Conservation (phyloP, 257 asterid species). For the Solanum chilense region DNA sequence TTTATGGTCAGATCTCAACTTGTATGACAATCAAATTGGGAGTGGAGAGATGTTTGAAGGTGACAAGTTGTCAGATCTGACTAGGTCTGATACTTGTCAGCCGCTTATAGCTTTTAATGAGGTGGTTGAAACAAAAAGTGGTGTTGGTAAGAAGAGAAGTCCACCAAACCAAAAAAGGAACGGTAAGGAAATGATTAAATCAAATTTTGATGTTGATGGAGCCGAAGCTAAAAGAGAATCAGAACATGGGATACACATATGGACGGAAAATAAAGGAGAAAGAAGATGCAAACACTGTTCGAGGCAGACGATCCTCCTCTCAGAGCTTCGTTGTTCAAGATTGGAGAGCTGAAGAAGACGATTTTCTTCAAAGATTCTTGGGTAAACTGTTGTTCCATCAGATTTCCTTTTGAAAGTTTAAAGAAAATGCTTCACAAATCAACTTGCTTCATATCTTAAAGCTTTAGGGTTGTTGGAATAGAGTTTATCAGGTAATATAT, state of each 20-base stretch:
- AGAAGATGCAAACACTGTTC: conserved; percentile 79
- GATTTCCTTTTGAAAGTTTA: too few species aligned
- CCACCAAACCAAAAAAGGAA: neutral
- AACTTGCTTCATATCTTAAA: too few species aligned
- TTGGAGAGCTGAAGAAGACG: too few species aligned
- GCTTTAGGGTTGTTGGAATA: too few species aligned
- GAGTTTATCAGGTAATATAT: too few species aligned
- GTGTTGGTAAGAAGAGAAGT: conserved; percentile 7
- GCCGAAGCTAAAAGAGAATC: conserved; percentile 20
- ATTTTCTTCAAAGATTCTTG: too few species aligned
- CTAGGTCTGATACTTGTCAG: neutral
- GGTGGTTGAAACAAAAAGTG: neutral
- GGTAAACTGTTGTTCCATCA: too few species aligned
- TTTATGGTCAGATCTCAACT: conserved; percentile 21
- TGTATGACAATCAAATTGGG: conserved; percentile 1
- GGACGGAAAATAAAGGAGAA: conserved; percentile 88
- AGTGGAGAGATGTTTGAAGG: conserved; percentile 1
- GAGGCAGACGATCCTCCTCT: neutral
- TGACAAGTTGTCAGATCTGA: neutral
- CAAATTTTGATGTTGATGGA: neutral
- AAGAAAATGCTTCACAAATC: too few species aligned
- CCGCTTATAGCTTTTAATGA: neutral
- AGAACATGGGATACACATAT: conserved; percentile 65
- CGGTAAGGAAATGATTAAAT: neutral
- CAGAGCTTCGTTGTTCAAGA: too few species aligned